These are phyloP conservation scores for Pyrenophora teres DNA, from an alignment of 2,329 filamentous ascomycete genomes.

Conservation along the genomic window DNA sequence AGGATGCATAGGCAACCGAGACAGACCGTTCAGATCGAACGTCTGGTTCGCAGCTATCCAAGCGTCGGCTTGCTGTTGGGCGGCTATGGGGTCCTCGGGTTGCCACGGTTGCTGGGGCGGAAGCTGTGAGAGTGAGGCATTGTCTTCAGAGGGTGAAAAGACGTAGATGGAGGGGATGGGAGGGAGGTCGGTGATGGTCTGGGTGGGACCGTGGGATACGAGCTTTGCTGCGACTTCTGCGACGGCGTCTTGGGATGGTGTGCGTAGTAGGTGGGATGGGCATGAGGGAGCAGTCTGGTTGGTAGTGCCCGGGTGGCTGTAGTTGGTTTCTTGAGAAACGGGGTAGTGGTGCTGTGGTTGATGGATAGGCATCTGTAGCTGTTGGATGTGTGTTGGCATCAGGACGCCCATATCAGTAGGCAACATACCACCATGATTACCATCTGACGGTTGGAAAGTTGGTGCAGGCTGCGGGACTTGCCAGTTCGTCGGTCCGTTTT, in stretches of 20 bases:
- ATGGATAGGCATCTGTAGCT: not conserved
- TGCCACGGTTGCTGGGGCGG: not conserved
- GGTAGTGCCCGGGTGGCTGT: not conserved
- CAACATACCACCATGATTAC: not conserved
- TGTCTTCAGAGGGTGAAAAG: not conserved
- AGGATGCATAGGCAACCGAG: not conserved
- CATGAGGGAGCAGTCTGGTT: not conserved
- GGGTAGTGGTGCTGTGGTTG: not conserved
- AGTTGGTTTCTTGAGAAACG: not conserved
- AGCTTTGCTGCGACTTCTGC: not conserved
- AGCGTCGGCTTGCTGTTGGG: slow-evolving; percentile 1
- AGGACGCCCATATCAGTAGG: not conserved
- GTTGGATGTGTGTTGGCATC: not conserved
- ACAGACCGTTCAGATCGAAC: not conserved
- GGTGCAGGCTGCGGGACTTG: not conserved
- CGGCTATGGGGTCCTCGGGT: not conserved
- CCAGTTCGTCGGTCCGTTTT: not conserved
- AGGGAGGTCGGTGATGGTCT: not conserved
- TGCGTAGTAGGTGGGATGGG: not conserved
- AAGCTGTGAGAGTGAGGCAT: not conserved
- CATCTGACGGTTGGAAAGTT: not conserved
- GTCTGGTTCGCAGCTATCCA: slow-evolving; percentile 6
- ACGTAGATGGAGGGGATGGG: slow-evolving; percentile 1
- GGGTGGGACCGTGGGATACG: not conserved
- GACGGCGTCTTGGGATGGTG: slow-evolving; percentile 1